Base-by-base conservation (phyloP, 495 filamentous ascomycete genomes). In the Halenospora varia region DNA sequence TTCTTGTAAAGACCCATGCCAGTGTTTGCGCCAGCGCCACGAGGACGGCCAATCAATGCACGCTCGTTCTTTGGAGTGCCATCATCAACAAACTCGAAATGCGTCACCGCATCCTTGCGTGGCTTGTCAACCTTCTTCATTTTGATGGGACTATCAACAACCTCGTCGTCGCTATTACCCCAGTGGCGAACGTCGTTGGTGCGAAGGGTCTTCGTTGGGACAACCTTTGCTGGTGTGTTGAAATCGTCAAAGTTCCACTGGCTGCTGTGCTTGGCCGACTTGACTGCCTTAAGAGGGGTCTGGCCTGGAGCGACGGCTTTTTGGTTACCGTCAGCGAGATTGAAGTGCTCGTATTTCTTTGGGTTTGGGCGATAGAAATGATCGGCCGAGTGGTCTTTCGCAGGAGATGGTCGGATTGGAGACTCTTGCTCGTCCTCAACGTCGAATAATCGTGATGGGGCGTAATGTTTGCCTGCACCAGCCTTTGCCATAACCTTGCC, bases 201-300 rank as follows among this genome's bases (percentile, higher is more conserved):
- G 55, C 83, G 78, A 56, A 82, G 63, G 2, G 67, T 63, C 48
- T 76, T 76, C 41, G 56, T 64, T 3, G 74, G 71, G 25, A 71
- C 65, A 22, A 75, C 60, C 72, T 95, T 96, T 60, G 86, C 77
- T 0, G 94, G 92, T 2, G 92, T 93, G 18, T 73, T 71, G 64
- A 93, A 93, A 69, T 95, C 90, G 45, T 88, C 87, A 71, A 96
- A 96, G 45, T 84, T 84, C 91, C 92, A 96, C 51, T 87, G 82
- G 42, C 80, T 80, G 24, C 71, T 71, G 66, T 88, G 82, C 71
- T 88, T 90, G 45, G 78, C 77, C 65, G 80, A 80, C 23, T 73
- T 71, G 2, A 72, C 73, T 10, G 69, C 53, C 9, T 72, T 61
- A 44, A 60, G 51, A 3, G 77, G 63, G 46, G 75, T 77, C 22